A percentile compares a stretch with the other conserved stretches of the same genome.
Evolutionary conservation across 148 eudicot species (phyloP).

Genomic region (Camellia lanceoleosa): DNA sequence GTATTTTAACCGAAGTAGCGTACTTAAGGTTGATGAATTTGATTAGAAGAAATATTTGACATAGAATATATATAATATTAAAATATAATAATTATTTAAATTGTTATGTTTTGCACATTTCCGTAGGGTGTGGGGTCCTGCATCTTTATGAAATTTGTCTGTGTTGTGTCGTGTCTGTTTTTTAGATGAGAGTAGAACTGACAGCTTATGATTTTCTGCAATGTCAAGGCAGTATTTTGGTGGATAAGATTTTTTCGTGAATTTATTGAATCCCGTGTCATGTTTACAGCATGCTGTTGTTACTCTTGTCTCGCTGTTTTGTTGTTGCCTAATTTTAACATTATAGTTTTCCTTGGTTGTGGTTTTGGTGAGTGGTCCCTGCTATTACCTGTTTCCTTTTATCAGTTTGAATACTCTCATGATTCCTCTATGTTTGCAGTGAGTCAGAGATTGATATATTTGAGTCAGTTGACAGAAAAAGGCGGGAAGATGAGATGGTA

Average conservation of each 20-base stretch:
- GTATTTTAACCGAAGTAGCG: no score
- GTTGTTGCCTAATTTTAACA: neutral
- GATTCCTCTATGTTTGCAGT: conserved; percentile 36
- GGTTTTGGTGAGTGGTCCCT: neutral
- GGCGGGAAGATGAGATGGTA: conserved; percentile 93
- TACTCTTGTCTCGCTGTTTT: neutral
- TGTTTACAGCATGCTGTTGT: neutral
- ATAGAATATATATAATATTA: no score
- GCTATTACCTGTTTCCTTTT: neutral
- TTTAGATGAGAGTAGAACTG: neutral
- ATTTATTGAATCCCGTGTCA: neutral
- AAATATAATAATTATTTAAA: no score
- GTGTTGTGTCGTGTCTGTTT: no score
- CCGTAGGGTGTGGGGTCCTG: no score
- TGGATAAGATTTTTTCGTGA: neutral
- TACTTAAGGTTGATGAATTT: no score
- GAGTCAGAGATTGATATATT: conserved; percentile 90
- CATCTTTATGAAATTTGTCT: no score
- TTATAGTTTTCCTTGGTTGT: neutral
- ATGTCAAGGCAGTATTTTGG: neutral
- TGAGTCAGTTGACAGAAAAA: conserved; percentile 76
- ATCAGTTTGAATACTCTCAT: conserved; percentile 3
- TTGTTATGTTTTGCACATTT: no score
- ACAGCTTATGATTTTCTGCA: conserved; percentile 1
- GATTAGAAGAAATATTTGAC: no score